Evolutionary conservation across 192 early-diverging fungal genomes (phyloP), one percentile per base, ranked within the genome.

Genomic region (Coemansia reversa): DNA sequence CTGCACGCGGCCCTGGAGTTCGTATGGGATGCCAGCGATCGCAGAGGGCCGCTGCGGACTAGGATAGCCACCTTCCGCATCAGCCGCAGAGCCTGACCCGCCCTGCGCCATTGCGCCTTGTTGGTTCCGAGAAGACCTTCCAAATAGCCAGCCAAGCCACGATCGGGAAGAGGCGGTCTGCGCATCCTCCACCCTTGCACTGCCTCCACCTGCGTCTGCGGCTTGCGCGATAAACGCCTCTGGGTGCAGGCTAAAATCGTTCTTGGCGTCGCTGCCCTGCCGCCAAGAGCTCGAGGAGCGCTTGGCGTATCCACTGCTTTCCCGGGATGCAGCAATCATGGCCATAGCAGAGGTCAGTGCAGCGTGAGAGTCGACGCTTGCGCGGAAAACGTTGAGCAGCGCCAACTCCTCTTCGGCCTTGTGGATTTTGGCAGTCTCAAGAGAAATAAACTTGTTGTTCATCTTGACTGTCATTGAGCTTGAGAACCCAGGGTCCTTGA

Each of bases 401-500:
- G 75, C 72, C 28, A 89, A 69, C 56, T 88, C 88, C 22, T 84
- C 83, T 67, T 92, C 87, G 45, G 79, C 84, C 55, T 85, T 85
- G 55, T 75, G 72, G 47, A 92, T 86, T 24, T 86, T 86, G 22
- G 70, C 74, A 12, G 78, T 86, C 51, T 88, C 81, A 2, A 76
- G 63, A 62, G 83, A 76, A 14, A 86, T 85, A 29, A 90, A 73
- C 48, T 74, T 78, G 48, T 85, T 83, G 74, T 82, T 81, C 53
- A 86, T 86, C 65, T 86, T 79, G 5, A 92, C 69, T 20, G 90
- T 81, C 97, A 98, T 96, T 1, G 87, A 85, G 3, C 89, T 92
- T 0, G 88, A 72, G 75, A 93, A 91, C 0, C 86, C 84, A 18
- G 62, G 48, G 53, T 96, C 95, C 1, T 79, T 63, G 12, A 86